Conservation (phyloP, 2,329 filamentous ascomycete genomes). For the Aspergillus amoenus region DNA sequence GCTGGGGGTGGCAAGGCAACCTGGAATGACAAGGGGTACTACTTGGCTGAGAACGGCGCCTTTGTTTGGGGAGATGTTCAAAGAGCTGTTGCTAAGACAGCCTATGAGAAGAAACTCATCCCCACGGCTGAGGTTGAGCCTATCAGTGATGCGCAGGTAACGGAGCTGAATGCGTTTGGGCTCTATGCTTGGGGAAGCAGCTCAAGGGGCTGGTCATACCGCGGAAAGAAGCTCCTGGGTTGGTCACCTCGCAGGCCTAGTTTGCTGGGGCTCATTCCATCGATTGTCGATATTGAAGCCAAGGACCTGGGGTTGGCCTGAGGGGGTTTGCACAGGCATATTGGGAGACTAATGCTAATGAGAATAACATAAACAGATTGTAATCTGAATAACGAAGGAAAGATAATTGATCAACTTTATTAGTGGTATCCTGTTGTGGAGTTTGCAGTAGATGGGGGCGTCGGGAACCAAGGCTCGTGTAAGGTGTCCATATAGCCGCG, state of each 20-base stretch:
- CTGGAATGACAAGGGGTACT: conserved; percentile 49
- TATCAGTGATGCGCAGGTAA: conserved; percentile 31
- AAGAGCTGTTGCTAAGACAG: conserved; percentile 42
- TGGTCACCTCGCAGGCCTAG: conserved; percentile 44
- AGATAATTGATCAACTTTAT: not conserved
- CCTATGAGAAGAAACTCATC: conserved; percentile 56
- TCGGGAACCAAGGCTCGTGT: conserved; percentile 7
- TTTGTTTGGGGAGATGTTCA: conserved; percentile 44
- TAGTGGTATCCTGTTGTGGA: not conserved
- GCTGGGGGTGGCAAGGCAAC: conserved; percentile 40
- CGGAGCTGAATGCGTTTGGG: conserved; percentile 43
- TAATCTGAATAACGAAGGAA: not conserved
- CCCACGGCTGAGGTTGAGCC: conserved; percentile 40
- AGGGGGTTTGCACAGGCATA: not conserved
- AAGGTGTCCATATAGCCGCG: conserved; percentile 3
- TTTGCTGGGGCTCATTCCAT: conserved; percentile 55
- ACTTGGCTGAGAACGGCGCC: conserved; percentile 46
- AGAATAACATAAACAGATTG: not conserved
- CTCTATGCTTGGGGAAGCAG: conserved; percentile 40
- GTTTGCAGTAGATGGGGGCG: not conserved
- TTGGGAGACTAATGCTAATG: not conserved
- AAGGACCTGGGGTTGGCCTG: conserved; percentile 35
- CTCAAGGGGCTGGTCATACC: conserved; percentile 36
- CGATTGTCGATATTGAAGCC: conserved; percentile 53
- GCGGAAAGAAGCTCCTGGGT: conserved; percentile 38